A percentile compares a stretch with the other conserved stretches of the same genome.
phyloP scores from a whole-genome alignment of 2,329 filamentous ascomycete genomes.

The Aspergillus arachidicola region DNA sequence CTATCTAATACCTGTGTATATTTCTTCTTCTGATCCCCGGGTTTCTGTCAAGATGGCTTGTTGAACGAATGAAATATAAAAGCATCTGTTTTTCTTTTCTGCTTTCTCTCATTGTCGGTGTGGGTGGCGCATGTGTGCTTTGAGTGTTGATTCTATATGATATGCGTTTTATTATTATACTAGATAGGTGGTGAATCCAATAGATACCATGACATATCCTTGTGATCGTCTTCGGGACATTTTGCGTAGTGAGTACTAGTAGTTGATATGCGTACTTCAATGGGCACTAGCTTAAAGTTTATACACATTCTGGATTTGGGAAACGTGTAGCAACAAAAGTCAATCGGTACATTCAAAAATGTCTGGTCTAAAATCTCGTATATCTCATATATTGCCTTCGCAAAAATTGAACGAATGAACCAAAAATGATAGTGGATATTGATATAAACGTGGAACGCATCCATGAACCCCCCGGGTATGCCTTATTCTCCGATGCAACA shows the following conservation, averaged over 20 bases:
- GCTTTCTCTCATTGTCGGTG: conserved; percentile 10
- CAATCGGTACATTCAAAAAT: not conserved
- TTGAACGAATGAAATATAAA: conserved; percentile 14
- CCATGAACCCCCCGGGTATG: conserved; percentile 23
- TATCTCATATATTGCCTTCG: not conserved
- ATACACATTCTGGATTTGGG: not conserved
- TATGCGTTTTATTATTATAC: not conserved
- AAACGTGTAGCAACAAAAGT: not conserved
- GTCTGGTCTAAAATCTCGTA: not conserved
- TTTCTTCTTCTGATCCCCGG: conserved; percentile 22
- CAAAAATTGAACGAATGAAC: not conserved
- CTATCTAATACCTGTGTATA: conserved; percentile 20
- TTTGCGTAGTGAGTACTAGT: not conserved
- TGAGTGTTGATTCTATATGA: not conserved
- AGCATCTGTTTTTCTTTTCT: conserved; percentile 14
- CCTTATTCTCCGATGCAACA: conserved; percentile 18
- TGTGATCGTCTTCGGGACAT: not conserved
- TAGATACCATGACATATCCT: conserved; percentile 14
- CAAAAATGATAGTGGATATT: not conserved
- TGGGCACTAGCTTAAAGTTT: not conserved
- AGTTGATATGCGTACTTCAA: not conserved
- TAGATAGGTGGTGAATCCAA: conserved; percentile 14
- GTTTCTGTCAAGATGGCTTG: conserved; percentile 5
- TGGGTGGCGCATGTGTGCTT: conserved; percentile 18
- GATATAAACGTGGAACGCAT: not conserved